phyloP scores from a whole-genome alignment of 306 rosid species.

The Acacia confusa region DNA sequence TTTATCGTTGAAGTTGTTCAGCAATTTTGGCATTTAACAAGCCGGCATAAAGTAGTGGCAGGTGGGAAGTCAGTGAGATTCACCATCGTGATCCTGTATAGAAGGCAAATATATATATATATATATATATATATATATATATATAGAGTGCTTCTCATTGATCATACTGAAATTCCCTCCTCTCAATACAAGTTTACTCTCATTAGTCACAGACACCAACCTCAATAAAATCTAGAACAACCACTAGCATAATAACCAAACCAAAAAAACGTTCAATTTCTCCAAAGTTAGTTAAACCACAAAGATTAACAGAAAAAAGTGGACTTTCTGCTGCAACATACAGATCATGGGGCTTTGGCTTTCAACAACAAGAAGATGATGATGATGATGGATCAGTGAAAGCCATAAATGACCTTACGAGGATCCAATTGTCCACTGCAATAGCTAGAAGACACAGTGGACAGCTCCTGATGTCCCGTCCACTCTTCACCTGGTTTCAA shows the following conservation, averaged over 20 bases:
- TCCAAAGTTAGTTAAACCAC: neutral
- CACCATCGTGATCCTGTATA: neutral
- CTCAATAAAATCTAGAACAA: neutral
- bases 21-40: too few relatives aligned
- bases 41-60: too few relatives aligned
- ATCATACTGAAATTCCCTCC: neutral
- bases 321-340: neutral
- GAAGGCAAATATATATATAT: neutral
- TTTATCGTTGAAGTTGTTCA: too few relatives aligned
- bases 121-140: neutral
- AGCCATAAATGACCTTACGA: constrained; percentile 59
- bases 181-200: neutral
- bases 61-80: too few relatives aligned
- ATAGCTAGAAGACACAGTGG: constrained; percentile 75
- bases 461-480: constrained; percentile 74
- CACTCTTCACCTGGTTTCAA: constrained; percentile 78
- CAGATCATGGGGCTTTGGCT: neutral
- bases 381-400: constrained; percentile 31
- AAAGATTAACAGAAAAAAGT: neutral
- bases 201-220: neutral
- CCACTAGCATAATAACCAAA: neutral
- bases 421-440: constrained; percentile 90
- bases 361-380: neutral
- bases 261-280: neutral
- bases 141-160: neutral